Base-by-base conservation (phyloP, 768 basidiomycete genomes). In the Trametes meyenii region DNA sequence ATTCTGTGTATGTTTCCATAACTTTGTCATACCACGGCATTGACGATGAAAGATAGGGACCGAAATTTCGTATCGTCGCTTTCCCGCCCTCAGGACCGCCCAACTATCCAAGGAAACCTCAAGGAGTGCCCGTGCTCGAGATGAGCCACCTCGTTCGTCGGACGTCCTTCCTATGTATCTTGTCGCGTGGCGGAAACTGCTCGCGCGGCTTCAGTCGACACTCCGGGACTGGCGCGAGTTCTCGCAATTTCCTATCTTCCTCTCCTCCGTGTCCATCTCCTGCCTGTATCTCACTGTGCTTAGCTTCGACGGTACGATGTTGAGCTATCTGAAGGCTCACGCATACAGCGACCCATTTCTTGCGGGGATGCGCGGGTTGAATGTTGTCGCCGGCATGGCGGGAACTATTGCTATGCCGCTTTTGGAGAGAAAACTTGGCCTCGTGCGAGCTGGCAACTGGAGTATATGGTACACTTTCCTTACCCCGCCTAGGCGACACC, bases 231-330 rank as follows among this genome's bases (percentile, higher is more conserved):
- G 79, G 80, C 48, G 61, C n/a, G 75, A 78, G 49, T 79, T 81
- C 58, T 50, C 72, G 35, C 70, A 64, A 8, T 63, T 74, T 16
- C 79, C 79, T 0, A 72, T 79, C 19, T 80, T 80, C 68, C 70
- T 75, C 7, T 76, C 76, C 3, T 79, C 78, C 0, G 21, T 82
- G 10, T 71, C 79, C 1, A 78, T 81, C 44, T 77, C 80, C 1
- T 70, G 77, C 26, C 71, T 82, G 0, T 82, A 81, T 58, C 69
- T 82, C 38, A 79, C 79, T 0, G 79, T 78, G 1, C 72, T 78
- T 50, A 75, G 74, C 24, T 83, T 84, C 63, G 83, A 85, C 64
- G 82, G 82, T 6, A 81, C 77, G 2, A 79, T 85, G 79, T 69
- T 85, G 21, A 70, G 75, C 0, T 85, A 77, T 68, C 74, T 85